Evolutionary conservation across 306 rosid species (phyloP).

Genomic region (Citrullus colocynthis): DNA sequence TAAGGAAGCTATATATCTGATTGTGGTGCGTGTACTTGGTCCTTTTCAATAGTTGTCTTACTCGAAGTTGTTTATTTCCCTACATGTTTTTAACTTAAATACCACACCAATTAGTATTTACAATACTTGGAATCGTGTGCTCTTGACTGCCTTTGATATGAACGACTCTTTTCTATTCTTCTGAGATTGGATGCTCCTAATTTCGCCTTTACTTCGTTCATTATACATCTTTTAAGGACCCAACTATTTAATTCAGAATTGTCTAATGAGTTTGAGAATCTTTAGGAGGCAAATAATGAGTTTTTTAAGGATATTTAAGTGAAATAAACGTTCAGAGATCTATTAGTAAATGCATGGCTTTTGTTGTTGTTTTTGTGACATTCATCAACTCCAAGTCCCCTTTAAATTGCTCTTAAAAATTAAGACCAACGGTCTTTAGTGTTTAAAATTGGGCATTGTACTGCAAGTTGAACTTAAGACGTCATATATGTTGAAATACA

Average conservation of each 20-base stretch:
- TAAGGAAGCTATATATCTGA: neutral
- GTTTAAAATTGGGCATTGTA: neutral
- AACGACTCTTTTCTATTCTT: neutral
- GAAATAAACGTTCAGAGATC: neutral
- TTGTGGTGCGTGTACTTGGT: neutral
- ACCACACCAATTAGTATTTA: neutral
- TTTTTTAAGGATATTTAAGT: neutral
- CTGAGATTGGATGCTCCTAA: neutral
- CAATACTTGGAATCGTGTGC: neutral
- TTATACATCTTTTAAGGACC: neutral
- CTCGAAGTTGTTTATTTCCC: neutral
- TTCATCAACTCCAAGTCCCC: neutral
- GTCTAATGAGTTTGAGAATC: neutral
- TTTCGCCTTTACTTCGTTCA: neutral
- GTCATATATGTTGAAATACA: neutral
- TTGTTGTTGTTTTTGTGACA: neutral
- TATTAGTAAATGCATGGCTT: neutral
- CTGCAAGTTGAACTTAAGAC: neutral
- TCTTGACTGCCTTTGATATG: neutral
- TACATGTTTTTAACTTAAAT: neutral
- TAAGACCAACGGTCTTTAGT: neutral
- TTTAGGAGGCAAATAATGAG: neutral
- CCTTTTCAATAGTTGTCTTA: neutral
- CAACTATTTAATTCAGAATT: neutral
- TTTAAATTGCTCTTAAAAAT: neutral